Evolutionary conservation across 1,284 basidiomycete genomes (phyloP).

Genomic region (Boletellus deceptivus): DNA sequence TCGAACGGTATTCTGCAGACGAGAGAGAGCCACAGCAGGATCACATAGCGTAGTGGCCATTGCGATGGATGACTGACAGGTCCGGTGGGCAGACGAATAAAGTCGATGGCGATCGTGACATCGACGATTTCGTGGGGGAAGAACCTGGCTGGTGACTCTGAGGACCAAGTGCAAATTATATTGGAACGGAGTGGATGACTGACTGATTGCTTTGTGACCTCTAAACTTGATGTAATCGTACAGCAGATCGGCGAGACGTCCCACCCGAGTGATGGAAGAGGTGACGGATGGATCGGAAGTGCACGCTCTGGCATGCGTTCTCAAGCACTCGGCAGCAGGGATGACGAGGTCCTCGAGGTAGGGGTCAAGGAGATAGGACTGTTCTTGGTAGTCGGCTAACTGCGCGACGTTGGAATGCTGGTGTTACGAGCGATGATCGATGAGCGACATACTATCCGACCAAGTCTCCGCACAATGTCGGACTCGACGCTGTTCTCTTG

Average conservation of each 20-base stretch:
- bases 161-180: conserved; percentile 11
- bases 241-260: conserved; percentile 62
- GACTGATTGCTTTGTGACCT: conserved; percentile 91
- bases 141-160: conserved; percentile 64
- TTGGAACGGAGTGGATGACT: conserved; percentile 34
- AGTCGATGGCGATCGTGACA: conserved; percentile 71
- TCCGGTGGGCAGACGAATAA: conserved; percentile 54
- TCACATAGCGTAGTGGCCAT: conserved; percentile 85
- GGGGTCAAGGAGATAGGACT: conserved; percentile 95
- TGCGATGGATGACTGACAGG: conserved; percentile 43
- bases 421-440: conserved; percentile 3
- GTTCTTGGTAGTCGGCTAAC: conserved; percentile 92
- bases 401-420: conserved; percentile 32
- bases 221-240: conserved; percentile 88
- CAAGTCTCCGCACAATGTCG: conserved; percentile 42
- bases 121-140: conserved; percentile 90
- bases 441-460: conserved; percentile 29
- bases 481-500: conserved; percentile 50
- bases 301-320: conserved; percentile 52
- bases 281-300: conserved; percentile 35
- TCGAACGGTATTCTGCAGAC: conserved; percentile 95
- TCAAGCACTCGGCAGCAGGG: conserved; percentile 73
- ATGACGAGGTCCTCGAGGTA: conserved; percentile 80
- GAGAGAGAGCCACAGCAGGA: conserved; percentile 91
- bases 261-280: conserved; percentile 44